A percentile compares a stretch with the other conserved stretches of the same genome.
These are phyloP conservation scores for Hylodesmum podocarpum DNA, from an alignment of 306 rosid genomes.

Conservation along the genomic window DNA sequence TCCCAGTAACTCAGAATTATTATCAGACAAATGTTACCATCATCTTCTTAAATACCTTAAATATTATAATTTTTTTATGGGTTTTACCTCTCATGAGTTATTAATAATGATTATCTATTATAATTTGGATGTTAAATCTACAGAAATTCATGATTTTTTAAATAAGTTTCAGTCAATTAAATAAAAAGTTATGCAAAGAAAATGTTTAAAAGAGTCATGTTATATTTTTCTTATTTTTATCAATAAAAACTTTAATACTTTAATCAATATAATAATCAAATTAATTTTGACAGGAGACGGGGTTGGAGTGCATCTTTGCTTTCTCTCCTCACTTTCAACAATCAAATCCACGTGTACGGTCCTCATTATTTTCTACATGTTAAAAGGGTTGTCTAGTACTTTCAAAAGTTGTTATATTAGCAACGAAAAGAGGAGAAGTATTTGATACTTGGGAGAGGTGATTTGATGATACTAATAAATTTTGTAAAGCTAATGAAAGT, in stretches of 20 bases:
- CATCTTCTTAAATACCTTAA: no score
- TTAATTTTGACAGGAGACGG: slow-evolving; percentile 1
- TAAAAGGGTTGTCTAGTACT: not conserved
- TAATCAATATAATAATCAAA: not conserved
- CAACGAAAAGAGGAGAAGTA: not conserved
- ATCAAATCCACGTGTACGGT: not conserved
- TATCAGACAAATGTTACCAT: no score
- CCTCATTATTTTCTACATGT: not conserved
- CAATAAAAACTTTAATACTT: not conserved
- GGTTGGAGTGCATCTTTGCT: slow-evolving; percentile 18
- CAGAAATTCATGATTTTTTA: no score
- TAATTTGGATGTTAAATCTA: no score
- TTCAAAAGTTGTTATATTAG: not conserved
- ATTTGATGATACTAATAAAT: not conserved
- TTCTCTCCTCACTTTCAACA: not conserved
- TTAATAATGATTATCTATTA: no score
- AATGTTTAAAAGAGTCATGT: no score
- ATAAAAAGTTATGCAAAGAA: no score
- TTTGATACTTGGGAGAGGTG: not conserved
- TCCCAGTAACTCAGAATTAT: no score
- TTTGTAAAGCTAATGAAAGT: not conserved
- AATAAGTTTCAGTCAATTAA: no score
- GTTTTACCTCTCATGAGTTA: no score
- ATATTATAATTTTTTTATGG: no score
- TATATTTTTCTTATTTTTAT: no score